These are phyloP conservation scores for Penicillium herquei DNA, from an alignment of 495 filamentous ascomycete genomes.

Conservation along the genomic window DNA sequence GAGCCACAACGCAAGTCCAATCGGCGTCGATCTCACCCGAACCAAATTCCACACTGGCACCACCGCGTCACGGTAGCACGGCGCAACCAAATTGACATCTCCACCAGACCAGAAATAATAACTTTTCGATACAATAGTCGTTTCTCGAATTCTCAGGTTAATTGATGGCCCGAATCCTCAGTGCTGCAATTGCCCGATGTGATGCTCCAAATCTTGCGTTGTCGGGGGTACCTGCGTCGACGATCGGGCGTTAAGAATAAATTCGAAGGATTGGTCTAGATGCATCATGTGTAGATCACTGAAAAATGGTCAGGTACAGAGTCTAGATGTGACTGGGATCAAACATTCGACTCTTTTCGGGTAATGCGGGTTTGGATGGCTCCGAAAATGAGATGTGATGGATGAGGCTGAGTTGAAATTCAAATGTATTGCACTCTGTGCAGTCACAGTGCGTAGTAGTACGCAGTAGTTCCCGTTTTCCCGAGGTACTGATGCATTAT, in stretches of 20 bases:
- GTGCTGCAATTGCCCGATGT: neutral
- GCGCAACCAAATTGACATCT: neutral
- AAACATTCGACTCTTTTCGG: neutral
- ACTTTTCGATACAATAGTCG: constrained; percentile 4
- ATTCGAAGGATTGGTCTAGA: neutral
- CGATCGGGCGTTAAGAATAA: neutral
- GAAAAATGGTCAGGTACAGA: neutral
- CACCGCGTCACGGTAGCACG: too few relatives aligned
- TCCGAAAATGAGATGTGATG: neutral
- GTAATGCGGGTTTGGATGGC: too few relatives aligned
- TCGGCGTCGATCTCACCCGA: too few relatives aligned
- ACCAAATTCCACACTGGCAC: too few relatives aligned
- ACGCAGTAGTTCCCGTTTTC: too few relatives aligned
- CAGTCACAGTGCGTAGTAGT: too few relatives aligned
- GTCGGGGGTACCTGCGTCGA: neutral
- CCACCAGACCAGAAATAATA: neutral
- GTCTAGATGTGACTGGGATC: neutral
- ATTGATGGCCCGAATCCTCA: neutral
- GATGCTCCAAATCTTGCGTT: neutral
- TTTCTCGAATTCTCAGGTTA: neutral
- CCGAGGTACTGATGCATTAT: too few relatives aligned
- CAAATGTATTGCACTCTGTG: too few relatives aligned
- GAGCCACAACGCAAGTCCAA: too few relatives aligned
- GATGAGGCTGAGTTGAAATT: neutral
- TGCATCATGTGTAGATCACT: neutral